Base-by-base conservation (phyloP, 768 basidiomycete genomes). In the Tulasnella sp. region DNA sequence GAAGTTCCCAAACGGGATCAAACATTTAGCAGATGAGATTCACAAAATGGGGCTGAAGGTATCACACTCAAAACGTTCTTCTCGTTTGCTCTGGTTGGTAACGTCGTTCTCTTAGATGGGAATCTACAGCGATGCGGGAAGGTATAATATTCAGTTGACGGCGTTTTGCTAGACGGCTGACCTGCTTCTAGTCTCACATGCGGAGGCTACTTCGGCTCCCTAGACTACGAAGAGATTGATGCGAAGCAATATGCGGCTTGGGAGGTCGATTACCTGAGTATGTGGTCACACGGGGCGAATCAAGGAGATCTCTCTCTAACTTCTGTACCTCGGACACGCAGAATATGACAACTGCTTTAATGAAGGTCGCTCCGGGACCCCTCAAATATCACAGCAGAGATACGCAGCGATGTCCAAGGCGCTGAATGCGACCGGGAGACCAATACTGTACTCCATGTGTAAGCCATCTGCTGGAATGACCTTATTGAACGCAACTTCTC, bases 311-410 rank as follows among this genome's bases (percentile, higher is more conserved):
- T 11, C 34, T 37, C 34, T 34, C 71, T 42, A 52, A 32, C 29
- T 29, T 44, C 12, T n/a, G 52, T 2, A 11, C 5, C n/a, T 59
- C 4, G 8, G 22, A 11, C 64, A 5, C 66, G 32, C 65, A 76
- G 77, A 82, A 74, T 86, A 85, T 72, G 84, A 86, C 74, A 85
- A 86, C 71, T 85, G 84, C 71, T 85, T 83, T 77, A 81, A 84
- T 74, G 80, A 82, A 75, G 81, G 81, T 17, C 37, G 29, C n/a
- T 73, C 66, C 8, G 65, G 66, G n/a, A 67, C 65, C 2, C 72
- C 72, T 3, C n/a, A 19, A 16, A 67, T 67, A 5, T 72, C 71
- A 37, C 36, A 62, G 32, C 41, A 67, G 29, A 40, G 72, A 26
- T 73, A 67, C 19, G 39, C 41, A 9, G 78, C 83, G 6, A 86